A percentile compares a stretch with the other conserved stretches of the same genome.
These are phyloP conservation scores for Penicillium sp. DNA, from an alignment of 2,329 filamentous ascomycete species.

Conservation along the genomic window DNA sequence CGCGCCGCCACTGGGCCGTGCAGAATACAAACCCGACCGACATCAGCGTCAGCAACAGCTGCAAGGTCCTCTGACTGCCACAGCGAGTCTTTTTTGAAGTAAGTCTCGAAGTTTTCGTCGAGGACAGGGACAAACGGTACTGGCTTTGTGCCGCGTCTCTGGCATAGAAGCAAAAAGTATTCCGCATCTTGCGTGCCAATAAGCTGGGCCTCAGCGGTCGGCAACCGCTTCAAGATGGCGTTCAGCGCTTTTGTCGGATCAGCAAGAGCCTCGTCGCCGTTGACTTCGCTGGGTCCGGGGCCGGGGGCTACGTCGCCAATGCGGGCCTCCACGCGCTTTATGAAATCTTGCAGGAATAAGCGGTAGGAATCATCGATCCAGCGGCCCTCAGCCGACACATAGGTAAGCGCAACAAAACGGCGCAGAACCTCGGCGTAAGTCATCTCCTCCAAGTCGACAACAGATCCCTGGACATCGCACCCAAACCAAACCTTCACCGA, in stretches of 20 bases:
- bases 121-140: slow-evolving; percentile 88
- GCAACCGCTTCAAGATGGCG: background rate
- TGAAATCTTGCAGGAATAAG: background rate
- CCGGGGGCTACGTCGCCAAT: background rate
- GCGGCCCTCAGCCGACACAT: background rate
- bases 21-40: slow-evolving; percentile 87
- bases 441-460: no score
- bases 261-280: background rate
- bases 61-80: slow-evolving; percentile 97
- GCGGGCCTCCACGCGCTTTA: background rate
- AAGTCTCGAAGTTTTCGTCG: slow-evolving; percentile 94
- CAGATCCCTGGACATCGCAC: no score
- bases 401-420: background rate
- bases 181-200: background rate
- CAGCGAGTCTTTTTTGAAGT: slow-evolving; percentile 98
- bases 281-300: background rate
- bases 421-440: background rate
- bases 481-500: background rate
- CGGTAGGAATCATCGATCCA: background rate
- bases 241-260: background rate
- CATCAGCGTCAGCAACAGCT: slow-evolving; percentile 88
- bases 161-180: background rate
- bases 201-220: background rate
- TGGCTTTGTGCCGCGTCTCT: slow-evolving; percentile 68
- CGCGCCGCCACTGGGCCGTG: slow-evolving; percentile 88